Conservation (phyloP, 768 basidiomycete species). For the Rhodotorula sphaerocarpa region DNA sequence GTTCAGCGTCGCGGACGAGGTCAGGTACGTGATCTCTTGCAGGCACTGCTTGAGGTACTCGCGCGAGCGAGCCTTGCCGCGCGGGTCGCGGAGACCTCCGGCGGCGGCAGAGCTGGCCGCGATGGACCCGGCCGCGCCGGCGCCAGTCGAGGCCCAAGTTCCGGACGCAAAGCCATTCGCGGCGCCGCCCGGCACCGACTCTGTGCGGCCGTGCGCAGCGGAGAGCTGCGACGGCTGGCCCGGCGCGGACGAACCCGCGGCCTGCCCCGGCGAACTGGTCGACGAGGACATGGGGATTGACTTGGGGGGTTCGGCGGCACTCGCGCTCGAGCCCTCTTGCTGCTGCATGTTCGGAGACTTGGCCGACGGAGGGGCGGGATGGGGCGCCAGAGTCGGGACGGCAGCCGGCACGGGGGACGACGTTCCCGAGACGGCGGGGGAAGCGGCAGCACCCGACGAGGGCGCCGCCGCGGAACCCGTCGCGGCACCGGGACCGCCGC, state of each 20-base stretch:
- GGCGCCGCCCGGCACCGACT: background rate
- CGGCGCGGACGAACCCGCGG: background rate
- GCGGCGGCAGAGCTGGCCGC: slow-evolving; percentile 48
- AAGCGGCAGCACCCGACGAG: slow-evolving; percentile 14
- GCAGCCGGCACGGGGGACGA: slow-evolving; percentile 19
- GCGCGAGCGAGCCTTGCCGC: slow-evolving; percentile 82
- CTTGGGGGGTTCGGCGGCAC: slow-evolving; percentile 18
- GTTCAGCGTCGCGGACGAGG: slow-evolving; percentile 94
- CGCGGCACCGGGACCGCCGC: too few species aligned
- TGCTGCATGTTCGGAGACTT: background rate
- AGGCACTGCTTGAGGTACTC: slow-evolving; percentile 99
- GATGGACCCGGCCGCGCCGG: background rate
- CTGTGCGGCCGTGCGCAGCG: background rate
- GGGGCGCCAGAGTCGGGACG: background rate
- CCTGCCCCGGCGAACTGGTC: slow-evolving; percentile 43
- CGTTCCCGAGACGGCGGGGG: slow-evolving; percentile 23
- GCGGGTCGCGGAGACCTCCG: slow-evolving; percentile 61
- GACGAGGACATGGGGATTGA: slow-evolving; percentile 52
- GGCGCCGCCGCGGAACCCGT: background rate
- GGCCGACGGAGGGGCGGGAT: slow-evolving; percentile 48
- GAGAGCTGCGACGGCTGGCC: too few species aligned
- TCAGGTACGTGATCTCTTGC: slow-evolving; percentile 95
- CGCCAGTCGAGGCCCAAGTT: background rate
- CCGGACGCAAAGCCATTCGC: slow-evolving; percentile 7
- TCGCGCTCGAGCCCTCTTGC: too few species aligned